Percentiles rank a stretch among this genome's conserved stretches.
Evolutionary conservation across 2,329 filamentous ascomycete genomes (phyloP).

Genomic region (Exophiala aquamarina): DNA sequence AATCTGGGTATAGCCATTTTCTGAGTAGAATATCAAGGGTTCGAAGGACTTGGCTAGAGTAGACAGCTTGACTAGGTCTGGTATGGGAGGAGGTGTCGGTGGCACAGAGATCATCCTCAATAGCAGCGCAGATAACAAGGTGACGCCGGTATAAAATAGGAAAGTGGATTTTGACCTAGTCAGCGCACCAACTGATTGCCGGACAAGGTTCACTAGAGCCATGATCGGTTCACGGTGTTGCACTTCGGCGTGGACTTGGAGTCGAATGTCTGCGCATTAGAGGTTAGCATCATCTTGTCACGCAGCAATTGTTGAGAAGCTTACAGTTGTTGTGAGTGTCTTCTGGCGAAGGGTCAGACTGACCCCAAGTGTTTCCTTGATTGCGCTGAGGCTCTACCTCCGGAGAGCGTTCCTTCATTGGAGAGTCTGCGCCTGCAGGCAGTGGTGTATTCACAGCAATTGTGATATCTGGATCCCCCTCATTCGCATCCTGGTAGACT

Average conservation of each 20-base stretch:
- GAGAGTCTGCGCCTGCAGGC: conserved; percentile 54
- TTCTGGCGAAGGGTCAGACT: conserved; percentile 8
- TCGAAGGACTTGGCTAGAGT: conserved; percentile 88
- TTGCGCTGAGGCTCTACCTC: conserved; percentile 47
- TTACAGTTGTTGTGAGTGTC: conserved; percentile 53
- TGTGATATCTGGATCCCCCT: conserved; percentile 50
- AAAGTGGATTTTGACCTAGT: conserved; percentile 71
- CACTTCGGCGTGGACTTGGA: conserved; percentile 82
- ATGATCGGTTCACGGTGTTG: conserved; percentile 86
- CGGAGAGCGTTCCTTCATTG: conserved; percentile 56
- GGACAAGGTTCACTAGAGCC: conserved; percentile 64
- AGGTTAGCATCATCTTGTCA: conserved; percentile 5
- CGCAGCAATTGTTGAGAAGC: conserved; percentile 26
- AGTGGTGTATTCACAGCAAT: conserved; percentile 59
- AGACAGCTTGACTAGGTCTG: conserved; percentile 87
- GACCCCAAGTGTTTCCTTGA: conserved; percentile 13
- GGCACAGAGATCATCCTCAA: conserved; percentile 69
- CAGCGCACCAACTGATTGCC: conserved; percentile 58
- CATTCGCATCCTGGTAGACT: conserved; percentile 55
- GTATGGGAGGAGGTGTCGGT: conserved; percentile 64
- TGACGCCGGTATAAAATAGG: conserved; percentile 60
- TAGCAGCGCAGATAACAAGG: conserved; percentile 64
- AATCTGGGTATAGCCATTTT: conserved; percentile 82
- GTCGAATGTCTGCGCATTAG: conserved; percentile 71
- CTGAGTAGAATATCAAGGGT: conserved; percentile 90